Percentiles rank a stretch among this genome's conserved stretches.
These are phyloP conservation scores for Tubosaeta sp. DNA, from an alignment of 768 basidiomycete species.

Conservation along the genomic window DNA sequence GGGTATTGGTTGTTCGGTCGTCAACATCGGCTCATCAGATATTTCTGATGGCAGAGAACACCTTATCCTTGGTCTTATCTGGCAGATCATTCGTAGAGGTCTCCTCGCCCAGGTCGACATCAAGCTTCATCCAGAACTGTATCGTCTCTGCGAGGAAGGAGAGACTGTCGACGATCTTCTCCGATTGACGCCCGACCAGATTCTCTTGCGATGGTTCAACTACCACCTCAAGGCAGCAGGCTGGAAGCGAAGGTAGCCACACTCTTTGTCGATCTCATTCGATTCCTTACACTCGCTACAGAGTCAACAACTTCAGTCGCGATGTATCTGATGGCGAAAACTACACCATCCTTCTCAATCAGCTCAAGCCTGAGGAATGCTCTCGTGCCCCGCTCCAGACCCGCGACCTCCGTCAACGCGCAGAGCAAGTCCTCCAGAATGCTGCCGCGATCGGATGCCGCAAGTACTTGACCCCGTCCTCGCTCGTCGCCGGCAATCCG, in stretches of 20 bases:
- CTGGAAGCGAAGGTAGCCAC: conserved; percentile 72
- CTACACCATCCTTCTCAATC: conserved; percentile 93
- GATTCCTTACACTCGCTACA: conserved; percentile 25
- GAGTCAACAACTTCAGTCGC: conserved; percentile 96
- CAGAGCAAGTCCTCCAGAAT: conserved; percentile 92
- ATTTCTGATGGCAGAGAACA: conserved; percentile 92
- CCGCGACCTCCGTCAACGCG: conserved; percentile 72
- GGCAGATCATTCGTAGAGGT: conserved; percentile 96
- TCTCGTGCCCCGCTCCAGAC: conserved; percentile 90
- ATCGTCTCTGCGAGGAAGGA: conserved; percentile 91
- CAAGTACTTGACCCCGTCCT: conserved; percentile 90
- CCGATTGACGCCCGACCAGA: conserved; percentile 92
- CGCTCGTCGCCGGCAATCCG: conserved; percentile 91
- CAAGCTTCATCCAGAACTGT: conserved; percentile 96
- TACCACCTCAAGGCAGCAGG: conserved; percentile 95
- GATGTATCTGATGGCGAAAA: conserved; percentile 98
- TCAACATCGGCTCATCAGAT: conserved; percentile 95
- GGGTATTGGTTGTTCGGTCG: conserved; percentile 96
- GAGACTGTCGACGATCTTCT: conserved; percentile 97
- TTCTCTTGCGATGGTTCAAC: conserved; percentile 98
- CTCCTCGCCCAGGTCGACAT: conserved; percentile 94
- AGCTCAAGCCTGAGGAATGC: conserved; percentile 92
- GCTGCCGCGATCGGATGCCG: conserved; percentile 92
- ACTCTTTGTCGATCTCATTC: not conserved
- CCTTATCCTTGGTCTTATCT: conserved; percentile 94